Evolutionary conservation across 208 protist genomes (phyloP).

Genomic region (Trypanosoma cruzi): DNA sequence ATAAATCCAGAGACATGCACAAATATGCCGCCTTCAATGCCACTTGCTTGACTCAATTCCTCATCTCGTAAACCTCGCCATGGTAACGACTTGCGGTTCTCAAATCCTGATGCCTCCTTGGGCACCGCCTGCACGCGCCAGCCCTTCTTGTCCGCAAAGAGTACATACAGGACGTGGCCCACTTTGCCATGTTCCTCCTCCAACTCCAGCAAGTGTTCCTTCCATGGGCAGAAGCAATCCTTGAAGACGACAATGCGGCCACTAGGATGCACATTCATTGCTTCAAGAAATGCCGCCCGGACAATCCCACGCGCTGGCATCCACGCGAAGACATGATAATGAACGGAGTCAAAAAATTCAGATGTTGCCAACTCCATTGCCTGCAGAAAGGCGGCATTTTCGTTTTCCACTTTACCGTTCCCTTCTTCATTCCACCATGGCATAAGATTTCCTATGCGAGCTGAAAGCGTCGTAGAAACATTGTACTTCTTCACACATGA

Average conservation of each 20-base stretch:
- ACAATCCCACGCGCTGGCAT: slow-evolving; percentile 92
- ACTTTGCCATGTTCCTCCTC: slow-evolving; percentile 70
- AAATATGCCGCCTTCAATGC: slow-evolving; percentile 94
- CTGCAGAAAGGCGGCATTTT: slow-evolving; percentile 79
- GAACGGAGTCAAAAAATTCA: slow-evolving; percentile 89
- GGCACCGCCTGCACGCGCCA: slow-evolving; percentile 95
- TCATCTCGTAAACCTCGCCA: slow-evolving; percentile 95
- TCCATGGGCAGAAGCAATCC: slow-evolving; percentile 90
- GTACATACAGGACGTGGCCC: slow-evolving; percentile 79
- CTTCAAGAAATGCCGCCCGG: slow-evolving; percentile 58
- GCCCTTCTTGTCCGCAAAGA: slow-evolving; percentile 87
- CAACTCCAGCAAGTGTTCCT: slow-evolving; percentile 92
- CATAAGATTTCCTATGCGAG: slow-evolving; percentile 85
- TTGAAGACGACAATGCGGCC: slow-evolving; percentile 88
- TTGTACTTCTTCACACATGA: slow-evolving; percentile 73
- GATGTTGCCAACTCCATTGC: slow-evolving; percentile 85
- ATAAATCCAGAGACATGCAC: slow-evolving; percentile 97
- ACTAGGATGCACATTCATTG: slow-evolving; percentile 43
- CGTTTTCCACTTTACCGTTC: slow-evolving; percentile 35
- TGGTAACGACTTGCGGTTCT: slow-evolving; percentile 84
- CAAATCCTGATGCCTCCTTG: slow-evolving; percentile 67
- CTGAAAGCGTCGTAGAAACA: slow-evolving; percentile 70
- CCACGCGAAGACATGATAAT: slow-evolving; percentile 88
- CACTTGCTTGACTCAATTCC: slow-evolving; percentile 76
- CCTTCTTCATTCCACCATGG: slow-evolving; percentile 90